Evolutionary conservation across 2,329 filamentous ascomycete genomes (phyloP), one percentile per base, ranked within the genome.

Genomic region (Fusarium abutilonis): DNA sequence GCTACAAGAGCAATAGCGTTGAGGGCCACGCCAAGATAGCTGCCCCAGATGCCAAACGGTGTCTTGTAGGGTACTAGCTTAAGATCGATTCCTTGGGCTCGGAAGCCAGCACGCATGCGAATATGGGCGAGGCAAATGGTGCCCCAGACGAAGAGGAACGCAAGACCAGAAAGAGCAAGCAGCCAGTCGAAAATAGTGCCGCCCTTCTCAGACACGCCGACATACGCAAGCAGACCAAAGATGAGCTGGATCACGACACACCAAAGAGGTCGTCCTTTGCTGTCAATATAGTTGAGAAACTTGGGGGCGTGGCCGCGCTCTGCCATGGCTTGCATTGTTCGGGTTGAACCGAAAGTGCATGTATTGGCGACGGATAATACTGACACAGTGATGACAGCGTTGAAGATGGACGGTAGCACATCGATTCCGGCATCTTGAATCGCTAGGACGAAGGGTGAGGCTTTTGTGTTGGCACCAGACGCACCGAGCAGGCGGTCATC

Each of bases 301-400:
- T 80, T 83, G 13, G 93, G 93, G 0, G 92, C 93, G 73, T 95
- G 92, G 43, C 87, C 85, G 75, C 96, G 92, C 73, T 96, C 92
- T 31, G 93, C 93, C 7, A 97, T 85, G 2, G 93, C 93, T 34
- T 93, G 92, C 11, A 98, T 85, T 1, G 93, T 97, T 69, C 94
- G 89, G 6, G 92, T 96, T 14, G 92, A 94, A 28, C 93, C 94
- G 72, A 96, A 98, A 55, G 97, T 89, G 65, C 93, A 89, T 3
- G 91, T 93, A 76, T 97, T 97, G 55, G 93, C 93, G 55, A 97
- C 93, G 0, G 92, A 96, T 28, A 97, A 80, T 21, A 97, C 93
- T n/a, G 93, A 90, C 66, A 97, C 87, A 73, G 97, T 87, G 74
- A 97, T 96, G 56, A 97, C 92, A n/a, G 87, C 88, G 76, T 98